These are phyloP conservation scores for Sphaceloma murrayae DNA, from an alignment of 2,329 filamentous ascomycete species.

Conservation along the genomic window DNA sequence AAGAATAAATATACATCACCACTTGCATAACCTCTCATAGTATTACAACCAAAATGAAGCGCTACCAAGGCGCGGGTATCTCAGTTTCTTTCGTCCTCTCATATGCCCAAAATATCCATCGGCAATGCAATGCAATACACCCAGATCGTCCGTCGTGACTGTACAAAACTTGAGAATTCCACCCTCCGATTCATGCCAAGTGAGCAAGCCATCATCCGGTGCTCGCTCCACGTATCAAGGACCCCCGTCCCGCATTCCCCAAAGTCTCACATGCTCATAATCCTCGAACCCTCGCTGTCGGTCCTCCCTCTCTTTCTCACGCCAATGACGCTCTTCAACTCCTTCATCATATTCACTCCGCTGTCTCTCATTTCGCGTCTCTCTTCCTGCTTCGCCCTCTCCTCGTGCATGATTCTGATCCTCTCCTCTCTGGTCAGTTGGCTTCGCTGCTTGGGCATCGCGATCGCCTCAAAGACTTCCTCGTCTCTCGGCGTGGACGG, in stretches of 20 bases:
- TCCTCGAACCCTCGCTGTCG: background rate
- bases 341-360: conserved; percentile 80
- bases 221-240: background rate
- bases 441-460: conserved; percentile 59
- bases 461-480: conserved; percentile 86
- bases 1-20: no score
- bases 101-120: background rate
- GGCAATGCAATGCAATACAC: conserved; percentile 3
- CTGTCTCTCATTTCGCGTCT: conserved; percentile 67
- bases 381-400: conserved; percentile 63
- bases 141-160: conserved; percentile 6
- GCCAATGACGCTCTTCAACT: conserved; percentile 78
- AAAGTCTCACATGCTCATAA: conserved; percentile 6
- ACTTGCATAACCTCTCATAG: no score
- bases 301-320: conserved; percentile 22
- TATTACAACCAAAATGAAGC: no score
- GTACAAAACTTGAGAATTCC: background rate
- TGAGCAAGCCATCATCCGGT: background rate
- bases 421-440: conserved; percentile 76
- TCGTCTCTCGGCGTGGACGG: conserved; percentile 43
- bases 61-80: conserved; percentile 6
- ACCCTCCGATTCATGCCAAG: background rate
- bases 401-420: conserved; percentile 77
- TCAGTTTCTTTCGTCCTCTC: conserved; percentile 1
- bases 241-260: background rate